Evolutionary conservation across 148 eudicot species (phyloP).

Genomic region (Agrostemma githago): DNA sequence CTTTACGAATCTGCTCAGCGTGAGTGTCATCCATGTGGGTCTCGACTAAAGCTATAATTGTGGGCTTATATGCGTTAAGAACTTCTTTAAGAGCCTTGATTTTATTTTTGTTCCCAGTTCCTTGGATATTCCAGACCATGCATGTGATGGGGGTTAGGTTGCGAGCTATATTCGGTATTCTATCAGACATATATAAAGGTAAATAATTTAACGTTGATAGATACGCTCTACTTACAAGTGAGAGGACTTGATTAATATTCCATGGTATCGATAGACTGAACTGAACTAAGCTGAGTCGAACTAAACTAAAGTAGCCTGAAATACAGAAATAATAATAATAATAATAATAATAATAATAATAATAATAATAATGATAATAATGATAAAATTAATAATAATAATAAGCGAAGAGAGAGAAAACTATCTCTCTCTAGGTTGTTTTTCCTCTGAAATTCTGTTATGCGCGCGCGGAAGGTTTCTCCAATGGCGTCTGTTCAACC

Average conservation of each 20-base stretch:
- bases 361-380: too few species aligned
- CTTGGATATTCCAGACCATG: neutral
- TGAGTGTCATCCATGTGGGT: neutral
- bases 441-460: too few species aligned
- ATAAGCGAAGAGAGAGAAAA: too few species aligned
- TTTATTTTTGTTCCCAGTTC: neutral
- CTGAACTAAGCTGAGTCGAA: too few species aligned
- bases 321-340: too few species aligned
- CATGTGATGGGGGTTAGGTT: neutral
- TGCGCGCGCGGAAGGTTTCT: too few species aligned
- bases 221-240: neutral
- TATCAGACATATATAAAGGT: neutral
- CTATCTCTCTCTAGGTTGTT: too few species aligned
- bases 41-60: neutral
- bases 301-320: too few species aligned
- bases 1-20: neutral
- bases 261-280: neutral
- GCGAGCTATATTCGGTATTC: too few species aligned
- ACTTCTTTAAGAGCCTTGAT: neutral
- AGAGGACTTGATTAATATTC: neutral
- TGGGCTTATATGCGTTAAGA: neutral
- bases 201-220: neutral
- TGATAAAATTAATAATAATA: too few species aligned
- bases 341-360: too few species aligned
- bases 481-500: too few species aligned